A percentile compares a stretch with the other conserved stretches of the same genome.
phyloP scores from a whole-genome alignment of 768 basidiomycete genomes.

The Pleurotus eryngii region DNA sequence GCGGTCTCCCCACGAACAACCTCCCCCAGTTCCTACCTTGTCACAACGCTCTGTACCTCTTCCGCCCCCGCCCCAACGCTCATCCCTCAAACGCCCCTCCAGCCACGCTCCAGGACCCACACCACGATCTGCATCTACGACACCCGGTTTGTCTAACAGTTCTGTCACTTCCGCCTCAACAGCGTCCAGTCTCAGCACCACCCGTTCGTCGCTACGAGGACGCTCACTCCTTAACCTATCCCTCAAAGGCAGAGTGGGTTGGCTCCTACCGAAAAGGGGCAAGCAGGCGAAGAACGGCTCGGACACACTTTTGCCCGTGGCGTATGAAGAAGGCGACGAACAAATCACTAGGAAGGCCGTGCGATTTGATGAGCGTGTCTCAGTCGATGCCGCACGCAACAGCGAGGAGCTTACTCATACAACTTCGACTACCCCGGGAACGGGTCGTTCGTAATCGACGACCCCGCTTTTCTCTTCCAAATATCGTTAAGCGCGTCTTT shows the following conservation, averaged over 20 bases:
- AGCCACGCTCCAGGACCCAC: slow-evolving; percentile 30
- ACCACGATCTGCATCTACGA: slow-evolving; percentile 31
- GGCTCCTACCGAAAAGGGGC: neutral
- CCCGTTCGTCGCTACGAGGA: slow-evolving; percentile 14
- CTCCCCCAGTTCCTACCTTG: slow-evolving; percentile 19
- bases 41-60: slow-evolving; percentile 27
- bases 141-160: slow-evolving; percentile 32
- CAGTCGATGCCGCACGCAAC: neutral
- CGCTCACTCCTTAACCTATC: slow-evolving; percentile 14
- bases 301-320: neutral
- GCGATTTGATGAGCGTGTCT: slow-evolving; percentile 1
- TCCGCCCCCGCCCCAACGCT: slow-evolving; percentile 57
- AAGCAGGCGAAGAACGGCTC: neutral
- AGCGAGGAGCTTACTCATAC: neutral
- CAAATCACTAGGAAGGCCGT: neutral
- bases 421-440: no score
- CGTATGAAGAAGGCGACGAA: neutral
- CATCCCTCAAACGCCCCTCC: slow-evolving; percentile 59
- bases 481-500: neutral
- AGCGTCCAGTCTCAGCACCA: slow-evolving; percentile 35
- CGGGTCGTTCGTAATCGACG: no score
- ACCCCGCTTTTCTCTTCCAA: neutral
- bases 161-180: slow-evolving; percentile 49
- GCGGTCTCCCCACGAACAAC: slow-evolving; percentile 16
- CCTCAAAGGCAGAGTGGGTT: slow-evolving; percentile 10